phyloP scores from a whole-genome alignment of 139 green algal species.

The Coccomyxa sp. region DNA sequence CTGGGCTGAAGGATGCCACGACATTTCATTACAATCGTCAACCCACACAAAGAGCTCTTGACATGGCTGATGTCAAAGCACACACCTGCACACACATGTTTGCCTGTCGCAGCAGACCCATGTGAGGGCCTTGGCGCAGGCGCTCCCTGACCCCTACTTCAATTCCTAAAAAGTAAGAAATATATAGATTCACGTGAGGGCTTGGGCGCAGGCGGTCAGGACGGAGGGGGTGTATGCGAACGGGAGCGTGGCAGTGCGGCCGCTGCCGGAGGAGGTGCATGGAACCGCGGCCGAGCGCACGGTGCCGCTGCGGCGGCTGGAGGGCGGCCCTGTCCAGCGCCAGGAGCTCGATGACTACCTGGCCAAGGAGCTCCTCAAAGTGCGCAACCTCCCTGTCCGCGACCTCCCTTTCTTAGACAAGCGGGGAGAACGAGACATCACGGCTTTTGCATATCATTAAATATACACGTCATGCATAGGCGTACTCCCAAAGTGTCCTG shows the following conservation, averaged over 20 bases:
- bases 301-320: conserved; percentile 47
- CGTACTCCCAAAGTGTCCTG: no score
- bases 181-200: no score
- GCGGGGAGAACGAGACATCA: background rate
- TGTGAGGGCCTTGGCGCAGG: no score
- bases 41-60: no score
- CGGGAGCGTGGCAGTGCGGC: conserved; percentile 45
- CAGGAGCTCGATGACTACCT: conserved; percentile 37
- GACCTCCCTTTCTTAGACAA: background rate
- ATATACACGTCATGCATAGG: background rate
- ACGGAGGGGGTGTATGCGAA: conserved; percentile 44
- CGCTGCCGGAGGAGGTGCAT: conserved; percentile 53
- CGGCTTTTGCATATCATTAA: background rate
- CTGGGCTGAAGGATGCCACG: no score
- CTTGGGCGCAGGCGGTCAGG: conserved; percentile 20
- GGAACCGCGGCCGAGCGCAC: conserved; percentile 30
- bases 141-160: no score
- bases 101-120: no score
- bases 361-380: conserved; percentile 48
- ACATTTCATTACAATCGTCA: no score
- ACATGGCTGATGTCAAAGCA: no score
- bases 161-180: no score
- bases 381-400: background rate
- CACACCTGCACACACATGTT: no score
- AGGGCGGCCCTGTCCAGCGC: conserved; percentile 33